Conservation (phyloP, 2,329 filamentous ascomycete genomes). For the Colletotrichum noveboracense region DNA sequence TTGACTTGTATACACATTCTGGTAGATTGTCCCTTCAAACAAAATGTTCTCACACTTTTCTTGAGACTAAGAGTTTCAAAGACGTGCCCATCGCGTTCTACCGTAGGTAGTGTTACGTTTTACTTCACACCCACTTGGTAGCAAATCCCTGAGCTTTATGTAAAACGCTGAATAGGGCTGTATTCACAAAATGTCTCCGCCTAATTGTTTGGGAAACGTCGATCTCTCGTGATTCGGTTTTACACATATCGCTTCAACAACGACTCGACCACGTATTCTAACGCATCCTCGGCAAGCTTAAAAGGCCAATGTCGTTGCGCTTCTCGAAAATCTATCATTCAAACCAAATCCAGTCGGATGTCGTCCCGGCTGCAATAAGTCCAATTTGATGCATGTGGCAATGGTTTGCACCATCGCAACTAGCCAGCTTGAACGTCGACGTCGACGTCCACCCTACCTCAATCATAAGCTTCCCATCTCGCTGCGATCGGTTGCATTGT, state of each 20-base stretch:
- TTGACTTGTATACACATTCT: background rate
- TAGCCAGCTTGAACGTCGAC: background rate
- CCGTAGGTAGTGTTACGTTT: background rate
- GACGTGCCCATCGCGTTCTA: background rate
- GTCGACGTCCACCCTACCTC: background rate
- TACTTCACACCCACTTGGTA: background rate
- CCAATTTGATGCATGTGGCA: background rate
- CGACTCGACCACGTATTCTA: background rate
- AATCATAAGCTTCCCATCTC: background rate
- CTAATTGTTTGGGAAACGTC: fast-evolving
- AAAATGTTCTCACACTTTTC: background rate
- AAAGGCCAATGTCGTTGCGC: background rate
- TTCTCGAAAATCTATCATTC: background rate
- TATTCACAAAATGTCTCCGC: background rate
- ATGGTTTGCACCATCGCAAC: background rate
- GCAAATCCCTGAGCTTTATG: fast-evolving
- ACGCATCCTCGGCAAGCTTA: background rate
- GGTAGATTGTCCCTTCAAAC: background rate
- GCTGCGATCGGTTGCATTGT: background rate
- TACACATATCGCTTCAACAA: background rate
- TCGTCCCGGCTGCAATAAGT: background rate
- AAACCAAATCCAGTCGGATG: background rate
- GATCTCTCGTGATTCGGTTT: background rate
- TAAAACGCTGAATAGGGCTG: background rate
- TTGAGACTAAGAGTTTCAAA: background rate